Evolutionary conservation across 225 moss, liverwort and hornwort genomes (phyloP).

Genomic region (Sphagnum contortum): DNA sequence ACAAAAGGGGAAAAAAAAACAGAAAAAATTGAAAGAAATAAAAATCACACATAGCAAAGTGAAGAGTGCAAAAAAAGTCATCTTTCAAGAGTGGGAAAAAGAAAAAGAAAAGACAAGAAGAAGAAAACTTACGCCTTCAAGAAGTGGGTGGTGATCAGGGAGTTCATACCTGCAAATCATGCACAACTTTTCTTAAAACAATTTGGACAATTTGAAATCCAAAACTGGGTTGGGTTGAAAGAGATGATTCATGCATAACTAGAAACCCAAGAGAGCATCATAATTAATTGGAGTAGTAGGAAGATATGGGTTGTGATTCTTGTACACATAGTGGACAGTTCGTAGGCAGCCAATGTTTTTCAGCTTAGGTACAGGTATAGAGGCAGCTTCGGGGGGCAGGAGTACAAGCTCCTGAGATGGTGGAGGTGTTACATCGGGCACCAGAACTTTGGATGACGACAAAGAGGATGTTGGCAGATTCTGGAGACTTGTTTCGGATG

Average conservation of each 20-base stretch:
- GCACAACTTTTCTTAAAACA: background rate
- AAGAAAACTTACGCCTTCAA: constrained; percentile 36
- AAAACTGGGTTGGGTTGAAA: background rate
- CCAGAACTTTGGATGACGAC: background rate
- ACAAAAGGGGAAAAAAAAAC: background rate
- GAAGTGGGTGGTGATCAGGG: constrained; percentile 65
- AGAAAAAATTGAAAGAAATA: background rate
- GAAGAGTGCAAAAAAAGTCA: constrained; percentile 1
- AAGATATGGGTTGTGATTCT: constrained; percentile 10
- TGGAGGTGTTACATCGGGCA: constrained; percentile 7
- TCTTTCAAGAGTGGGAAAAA: background rate
- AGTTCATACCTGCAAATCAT: constrained; percentile 68
- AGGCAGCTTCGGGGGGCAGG: constrained; percentile 29
- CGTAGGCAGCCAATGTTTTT: constrained; percentile 72
- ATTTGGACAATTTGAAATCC: background rate
- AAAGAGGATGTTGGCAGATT: background rate
- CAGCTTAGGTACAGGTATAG: constrained; percentile 61
- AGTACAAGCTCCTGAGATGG: constrained; percentile 51
- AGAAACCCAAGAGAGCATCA: background rate
- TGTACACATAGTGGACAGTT: constrained; percentile 84
- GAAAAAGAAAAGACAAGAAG: background rate
- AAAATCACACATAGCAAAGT: background rate
- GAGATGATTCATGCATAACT: too few species aligned
- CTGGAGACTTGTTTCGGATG: constrained; percentile 11
- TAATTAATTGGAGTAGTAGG: background rate